Percentiles rank a stretch among this genome's conserved stretches.
phyloP scores from a whole-genome alignment of 345 rosid species.

The Gossypium thurberi region DNA sequence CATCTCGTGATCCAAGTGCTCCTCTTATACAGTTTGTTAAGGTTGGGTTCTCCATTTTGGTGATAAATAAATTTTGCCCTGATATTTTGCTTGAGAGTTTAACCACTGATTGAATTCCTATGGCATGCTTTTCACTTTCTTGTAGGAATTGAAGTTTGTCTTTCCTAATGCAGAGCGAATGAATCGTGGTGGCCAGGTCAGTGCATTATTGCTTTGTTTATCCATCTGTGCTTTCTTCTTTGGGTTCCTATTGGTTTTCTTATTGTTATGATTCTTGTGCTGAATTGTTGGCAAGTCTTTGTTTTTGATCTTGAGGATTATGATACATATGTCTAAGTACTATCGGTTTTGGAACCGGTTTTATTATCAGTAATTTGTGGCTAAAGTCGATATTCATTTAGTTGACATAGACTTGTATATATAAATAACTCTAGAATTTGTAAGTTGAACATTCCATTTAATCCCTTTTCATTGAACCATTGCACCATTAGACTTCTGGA shows the following conservation, averaged over 20 bases:
- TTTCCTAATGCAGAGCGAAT: conserved; percentile 74
- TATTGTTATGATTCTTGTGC: not conserved
- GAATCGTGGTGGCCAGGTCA: conserved; percentile 85
- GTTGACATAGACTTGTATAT: not conserved
- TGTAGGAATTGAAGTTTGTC: conserved; percentile 75
- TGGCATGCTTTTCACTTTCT: conserved; percentile 9
- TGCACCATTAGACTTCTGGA: not conserved
- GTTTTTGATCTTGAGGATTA: not conserved
- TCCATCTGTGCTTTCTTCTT: not conserved
- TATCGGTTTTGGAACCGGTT: not conserved
- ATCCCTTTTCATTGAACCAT: not conserved
- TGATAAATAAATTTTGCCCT: not conserved
- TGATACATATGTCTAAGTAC: not conserved
- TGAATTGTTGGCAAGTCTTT: not conserved
- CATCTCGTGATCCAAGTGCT: conserved; percentile 84
- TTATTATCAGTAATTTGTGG: not conserved
- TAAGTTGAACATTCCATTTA: not conserved
- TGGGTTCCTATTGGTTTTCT: not conserved
- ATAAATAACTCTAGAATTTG: not conserved
- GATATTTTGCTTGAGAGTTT: not conserved
- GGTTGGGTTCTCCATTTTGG: conserved; percentile 28
- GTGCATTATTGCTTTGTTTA: conserved; percentile 23
- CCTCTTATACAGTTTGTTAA: conserved; percentile 70
- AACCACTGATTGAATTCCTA: not conserved
- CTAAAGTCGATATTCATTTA: not conserved